phyloP scores from a whole-genome alignment of 1,284 basidiomycete genomes.

The Psilocybe mexicana region DNA sequence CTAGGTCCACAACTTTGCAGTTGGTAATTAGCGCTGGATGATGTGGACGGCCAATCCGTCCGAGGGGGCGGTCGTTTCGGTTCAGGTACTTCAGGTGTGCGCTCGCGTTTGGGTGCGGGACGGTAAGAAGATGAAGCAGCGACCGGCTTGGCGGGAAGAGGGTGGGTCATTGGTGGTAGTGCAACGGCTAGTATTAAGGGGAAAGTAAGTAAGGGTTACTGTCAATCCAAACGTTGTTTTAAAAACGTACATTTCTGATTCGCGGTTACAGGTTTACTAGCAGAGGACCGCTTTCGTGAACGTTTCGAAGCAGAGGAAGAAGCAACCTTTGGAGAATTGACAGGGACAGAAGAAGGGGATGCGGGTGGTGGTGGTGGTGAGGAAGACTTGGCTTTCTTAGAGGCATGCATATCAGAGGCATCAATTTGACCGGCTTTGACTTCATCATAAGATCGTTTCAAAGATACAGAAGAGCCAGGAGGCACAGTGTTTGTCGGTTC shows the following conservation, averaged over 20 bases:
- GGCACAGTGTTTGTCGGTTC: background rate
- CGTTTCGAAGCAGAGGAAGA: background rate
- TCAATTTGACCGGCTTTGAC: background rate
- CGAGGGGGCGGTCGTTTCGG: slow-evolving; percentile 7
- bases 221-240: background rate
- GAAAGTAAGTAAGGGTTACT: background rate
- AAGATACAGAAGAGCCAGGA: background rate
- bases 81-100: slow-evolving; percentile 7
- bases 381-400: slow-evolving; percentile 14
- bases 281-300: background rate
- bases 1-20: slow-evolving; percentile 43
- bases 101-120: slow-evolving; percentile 14
- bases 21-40: slow-evolving; percentile 28
- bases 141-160: slow-evolving; percentile 26
- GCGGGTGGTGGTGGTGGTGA: background rate
- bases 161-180: slow-evolving; percentile 24
- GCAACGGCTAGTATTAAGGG: background rate
- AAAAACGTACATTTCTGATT: background rate
- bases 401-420: background rate
- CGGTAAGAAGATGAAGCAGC: slow-evolving; percentile 15
- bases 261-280: background rate
- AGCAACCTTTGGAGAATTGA: background rate
- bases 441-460: slow-evolving; percentile 13
- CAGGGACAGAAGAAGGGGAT: background rate
- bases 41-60: slow-evolving; percentile 24